Conservation (phyloP, 2,329 filamentous ascomycete genomes). For the Emmonsia crescens region DNA sequence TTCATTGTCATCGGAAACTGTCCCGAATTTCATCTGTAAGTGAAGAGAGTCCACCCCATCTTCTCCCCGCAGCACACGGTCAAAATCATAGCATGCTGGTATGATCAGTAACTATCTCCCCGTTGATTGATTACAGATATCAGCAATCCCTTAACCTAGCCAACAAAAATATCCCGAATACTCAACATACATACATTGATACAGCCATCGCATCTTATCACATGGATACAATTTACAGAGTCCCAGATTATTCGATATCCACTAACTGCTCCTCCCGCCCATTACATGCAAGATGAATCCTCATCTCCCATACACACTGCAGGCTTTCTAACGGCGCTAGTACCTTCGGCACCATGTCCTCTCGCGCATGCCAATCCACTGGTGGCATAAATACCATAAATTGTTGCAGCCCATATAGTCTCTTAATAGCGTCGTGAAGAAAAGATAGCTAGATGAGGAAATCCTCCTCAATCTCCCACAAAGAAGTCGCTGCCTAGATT, state of each 20-base stretch:
- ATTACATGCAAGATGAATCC: background rate
- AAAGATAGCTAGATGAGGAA: background rate
- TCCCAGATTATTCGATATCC: background rate
- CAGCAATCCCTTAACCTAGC: too few relatives aligned
- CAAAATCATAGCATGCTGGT: too few relatives aligned
- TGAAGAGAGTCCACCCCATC: too few relatives aligned
- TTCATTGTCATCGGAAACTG: too few relatives aligned
- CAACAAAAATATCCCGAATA: too few relatives aligned
- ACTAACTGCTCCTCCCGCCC: background rate
- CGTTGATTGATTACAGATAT: too few relatives aligned
- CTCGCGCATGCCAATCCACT: background rate
- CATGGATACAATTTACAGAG: background rate
- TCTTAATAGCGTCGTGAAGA: background rate
- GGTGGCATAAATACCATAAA: background rate
- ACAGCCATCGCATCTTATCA: too few relatives aligned
- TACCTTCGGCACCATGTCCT: background rate
- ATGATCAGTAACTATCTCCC: too few relatives aligned
- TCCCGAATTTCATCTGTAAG: too few relatives aligned
- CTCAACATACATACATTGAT: too few relatives aligned
- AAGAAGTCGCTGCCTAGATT: background rate
- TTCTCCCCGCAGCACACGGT: too few relatives aligned
- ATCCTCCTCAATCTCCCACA: background rate
- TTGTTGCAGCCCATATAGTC: background rate
- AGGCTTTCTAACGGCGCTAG: background rate
- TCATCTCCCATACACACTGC: background rate